Base-by-base conservation (phyloP, 768 basidiomycete genomes). In the Tylopilus plumbeoviolaceoides region DNA sequence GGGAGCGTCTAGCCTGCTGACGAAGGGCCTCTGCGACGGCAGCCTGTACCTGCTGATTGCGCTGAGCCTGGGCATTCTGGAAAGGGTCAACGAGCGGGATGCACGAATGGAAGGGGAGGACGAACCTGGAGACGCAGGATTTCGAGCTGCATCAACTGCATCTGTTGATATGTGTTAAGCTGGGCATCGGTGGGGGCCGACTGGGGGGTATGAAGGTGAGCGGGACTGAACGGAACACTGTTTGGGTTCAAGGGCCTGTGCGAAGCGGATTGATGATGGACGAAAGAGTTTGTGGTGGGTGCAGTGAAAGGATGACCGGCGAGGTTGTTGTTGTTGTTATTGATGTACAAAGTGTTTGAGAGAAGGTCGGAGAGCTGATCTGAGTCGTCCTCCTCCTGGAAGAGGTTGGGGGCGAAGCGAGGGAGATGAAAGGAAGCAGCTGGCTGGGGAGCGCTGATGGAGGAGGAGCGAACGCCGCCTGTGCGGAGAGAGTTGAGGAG, bases 401-500 rank as follows among this genome's bases (percentile, higher is more conserved):
- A 79, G 62, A 76, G 28, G 59, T 70, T 56, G 48, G 77, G 65
- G 21, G 72, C 59, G 65, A 82, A 81, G 57, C 80, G 81, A 54
- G 83, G 77, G 47, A 88, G 62, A 66, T 81, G 81, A 78, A 89
- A 89, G 35, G 83, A 72, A 49, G 75, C 75, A 39, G 70, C 67
- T 21, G 84, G 82, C 23, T 83, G 82, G 50, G 88, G 84, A 18
- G 81, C 70, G 58, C 50, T 45, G 56, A 67, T 67, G 51, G 88
- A 87, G 42, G 78, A 64, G n/a, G 90, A 84, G 61, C 91, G 87
- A 55, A 93, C 91, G 45, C 91, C 91, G 67, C 91, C 91, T 49
- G 91, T 93, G 68, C 91, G 87, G 65, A 93, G 89, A 61, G 88
- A 89, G 55, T 86, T 78, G 70, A 93, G 89, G 65, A 93, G 89